Percentiles rank a stretch among this genome's conserved stretches.
phyloP scores from a whole-genome alignment of 306 rosid genomes.

The Trifolium subterraneum region DNA sequence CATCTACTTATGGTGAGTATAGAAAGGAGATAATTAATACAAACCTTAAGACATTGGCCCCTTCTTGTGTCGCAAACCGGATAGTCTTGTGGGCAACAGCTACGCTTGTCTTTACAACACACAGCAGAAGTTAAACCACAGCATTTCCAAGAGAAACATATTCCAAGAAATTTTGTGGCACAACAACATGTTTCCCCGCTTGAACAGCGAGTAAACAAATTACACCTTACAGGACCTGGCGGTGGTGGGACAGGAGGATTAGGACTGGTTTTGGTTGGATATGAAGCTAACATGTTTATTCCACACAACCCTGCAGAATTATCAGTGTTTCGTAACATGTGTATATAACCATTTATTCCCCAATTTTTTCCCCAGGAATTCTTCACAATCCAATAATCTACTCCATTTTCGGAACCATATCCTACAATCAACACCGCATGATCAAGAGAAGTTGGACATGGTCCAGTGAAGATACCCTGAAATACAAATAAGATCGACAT shows the following conservation, averaged over 20 bases:
- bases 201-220: conserved; percentile 59
- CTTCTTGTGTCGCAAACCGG: conserved; percentile 67
- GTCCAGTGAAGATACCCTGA: conserved; percentile 87
- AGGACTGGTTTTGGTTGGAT: conserved; percentile 73
- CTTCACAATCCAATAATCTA: conserved; percentile 88
- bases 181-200: conserved; percentile 90
- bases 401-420: conserved; percentile 82
- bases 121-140: conserved; percentile 60
- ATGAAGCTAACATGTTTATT: conserved; percentile 85
- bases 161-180: conserved; percentile 58
- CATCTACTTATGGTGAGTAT: conserved; percentile 4
- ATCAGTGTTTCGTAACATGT: conserved; percentile 64
- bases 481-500: conserved; percentile 33
- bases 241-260: conserved; percentile 83
- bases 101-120: conserved; percentile 73
- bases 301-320: conserved; percentile 77
- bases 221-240: conserved; percentile 72
- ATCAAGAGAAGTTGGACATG: conserved; percentile 82
- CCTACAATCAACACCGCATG: conserved; percentile 95
- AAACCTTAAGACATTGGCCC: conserved; percentile 75
- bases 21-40: conserved; percentile 31
- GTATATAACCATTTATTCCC: conserved; percentile 94
- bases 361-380: conserved; percentile 89
- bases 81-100: conserved; percentile 83
- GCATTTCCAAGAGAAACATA: conserved; percentile 81